Evolutionary conservation across 106 monocot genomes (phyloP), one percentile per base, ranked within the genome.

Genomic region (Alisma plantagoaquatica): DNA sequence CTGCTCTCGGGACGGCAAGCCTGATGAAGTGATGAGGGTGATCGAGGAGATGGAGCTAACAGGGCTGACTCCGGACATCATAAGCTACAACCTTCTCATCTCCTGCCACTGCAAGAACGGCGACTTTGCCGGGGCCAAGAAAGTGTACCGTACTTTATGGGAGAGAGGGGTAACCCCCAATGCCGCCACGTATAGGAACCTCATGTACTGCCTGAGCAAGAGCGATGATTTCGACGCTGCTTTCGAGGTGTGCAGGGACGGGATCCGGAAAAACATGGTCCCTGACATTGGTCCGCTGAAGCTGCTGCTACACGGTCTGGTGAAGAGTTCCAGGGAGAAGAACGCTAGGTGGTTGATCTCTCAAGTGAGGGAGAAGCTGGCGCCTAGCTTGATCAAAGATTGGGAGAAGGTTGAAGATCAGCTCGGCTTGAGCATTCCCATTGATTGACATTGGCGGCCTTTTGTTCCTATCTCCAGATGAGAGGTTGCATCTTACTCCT

Each of bases 321-420:
- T 65, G 62, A 71, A 75, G 52, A 53, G 31, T 4, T 65, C 53
- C 18, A 81, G 73, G 73, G 42, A 63, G 10, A 57, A 73, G 41
- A 75, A 77, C 24, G 94, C 88, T 1, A 81, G 78, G 62, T 59
- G 29, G 53, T 41, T 88, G 27, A 65, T 80, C 50, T 24, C 16
- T 15, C 53, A 53, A 64, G 62, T 96, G 70, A 81, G 38, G 64
- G 50, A 66, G 61, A 80, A 43, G 71, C 86, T 81, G 31, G 75
- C 94, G 0, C 54, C 68, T 50, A 58, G 54, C 46, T 69, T 81
- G 30, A 26, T 71, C 1, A 22, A 61, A 0, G 54, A 58, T 10
- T 88, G 87, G 94, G 74, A 69, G 63, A 70, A 71, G 54, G 17
- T 92, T 2, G 80, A 75, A 69, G 69, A 77, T 60, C 17, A 75